Evolutionary conservation across 768 basidiomycete genomes (phyloP), one percentile per base, ranked within the genome.

Genomic region (Hysterangium stoloniferum): DNA sequence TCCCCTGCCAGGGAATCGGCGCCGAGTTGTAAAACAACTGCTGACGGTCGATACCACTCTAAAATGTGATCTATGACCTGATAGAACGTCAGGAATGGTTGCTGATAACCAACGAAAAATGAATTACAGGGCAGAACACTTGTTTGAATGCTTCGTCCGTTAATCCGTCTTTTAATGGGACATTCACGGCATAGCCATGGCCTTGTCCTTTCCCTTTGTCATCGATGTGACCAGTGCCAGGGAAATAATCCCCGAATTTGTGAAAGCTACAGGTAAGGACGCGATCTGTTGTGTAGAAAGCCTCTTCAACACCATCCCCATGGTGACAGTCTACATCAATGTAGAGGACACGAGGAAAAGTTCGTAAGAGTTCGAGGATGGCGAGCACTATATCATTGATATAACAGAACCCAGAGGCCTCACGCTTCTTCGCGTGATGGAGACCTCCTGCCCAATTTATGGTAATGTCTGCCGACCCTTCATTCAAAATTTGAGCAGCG

Each of bases 261-360:
- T 98, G 96, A 64, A 99, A 95, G 41, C 86, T 90, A 60, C 83
- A 87, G 2, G 95, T 97, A 86, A 97, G 92, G 59, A 98, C 96
- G 45, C 96, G 76, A 64, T 98, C 90, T 4, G 91, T 95, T 31
- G 89, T 94, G 64, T 96, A 97, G 71, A 98, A 97, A 3, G 95
- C 96, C 63, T 98, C 96, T 60, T 99, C 96, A 28, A 98, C 96
- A 12, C 95, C 95, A 63, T 98, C 96, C 15, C 96, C 95, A 64
- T 99, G 96, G 64, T 98, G 96, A 45, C 93, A 92, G 66, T 98
- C 96, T 53, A 98, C 93, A 68, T 99, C 95, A 66, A 99, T 85
- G 64, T 99, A 98, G 27, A 99, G 71, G 15, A 99, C 95, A 46
- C 96, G 83, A 2, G 87, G 76, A 61, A 81, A 80, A 48, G 73